Evolutionary conservation across 169 alveolate species (phyloP), one percentile per base, ranked within the genome.

Genomic region (Cryptosporidium felis): DNA sequence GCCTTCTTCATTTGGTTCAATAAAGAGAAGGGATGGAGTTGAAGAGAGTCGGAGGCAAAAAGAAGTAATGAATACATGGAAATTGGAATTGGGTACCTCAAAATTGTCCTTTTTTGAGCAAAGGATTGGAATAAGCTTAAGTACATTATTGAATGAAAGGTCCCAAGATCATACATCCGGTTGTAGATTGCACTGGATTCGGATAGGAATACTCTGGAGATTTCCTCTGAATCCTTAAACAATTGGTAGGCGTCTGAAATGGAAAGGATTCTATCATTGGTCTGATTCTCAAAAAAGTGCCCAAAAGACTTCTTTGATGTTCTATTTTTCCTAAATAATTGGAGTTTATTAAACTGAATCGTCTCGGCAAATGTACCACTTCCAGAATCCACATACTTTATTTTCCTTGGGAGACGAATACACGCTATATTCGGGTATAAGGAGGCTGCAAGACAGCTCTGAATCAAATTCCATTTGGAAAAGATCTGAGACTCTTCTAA

Each of bases 81-180:
- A 14, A 32, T 56, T 18, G 85, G 58, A 34, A 49, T 56, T 36
- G 85, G 85, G 61, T 53, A 74, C 6, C 67, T 42, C 10, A 74
- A 26, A 56, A 74, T 34, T 3, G 85, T 74, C 12, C 32, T 49
- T 5, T 74, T 56, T 10, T 38, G 60, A 36, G 40, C 49, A 58
- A 53, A 74, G n/a, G 85, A 74, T 36, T 53, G 46, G 36, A 53
- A 56, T 23, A 74, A 23, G 58, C 74, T 74, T 56, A 74, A 21
- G 56, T 74, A 74, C 65, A 56, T 74, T 21, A 74, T 53, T 23
- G 74, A 74, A 23, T 74, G 85, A 16, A 40, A 49, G 6, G 85
- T 74, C 3, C 85, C 85, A 2, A 74, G 46, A 36, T 74, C 85
- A 40, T 53, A 49, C 85, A 74, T 49, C 56, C 85, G 30, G 40